Percentiles rank a stretch among this genome's conserved stretches.
phyloP scores from a whole-genome alignment of 2,329 filamentous ascomycete genomes.

The Aspergillus ochraceoroseus region DNA sequence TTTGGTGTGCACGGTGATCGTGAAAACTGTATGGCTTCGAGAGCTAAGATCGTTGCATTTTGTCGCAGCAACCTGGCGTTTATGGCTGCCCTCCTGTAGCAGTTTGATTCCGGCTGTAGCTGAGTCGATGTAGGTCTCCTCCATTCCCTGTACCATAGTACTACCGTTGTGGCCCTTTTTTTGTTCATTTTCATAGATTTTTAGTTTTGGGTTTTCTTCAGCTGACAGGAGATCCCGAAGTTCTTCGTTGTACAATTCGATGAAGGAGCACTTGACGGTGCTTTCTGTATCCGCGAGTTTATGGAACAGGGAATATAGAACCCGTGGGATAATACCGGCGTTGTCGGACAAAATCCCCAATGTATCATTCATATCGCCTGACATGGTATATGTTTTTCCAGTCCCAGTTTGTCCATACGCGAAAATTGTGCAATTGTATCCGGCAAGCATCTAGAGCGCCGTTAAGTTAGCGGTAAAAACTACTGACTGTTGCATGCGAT shows the following conservation, averaged over 20 bases:
- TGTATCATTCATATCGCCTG: slow-evolving; percentile 88
- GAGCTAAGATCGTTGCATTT: slow-evolving; percentile 99
- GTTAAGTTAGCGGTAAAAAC: slow-evolving; percentile 13
- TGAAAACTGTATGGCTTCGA: slow-evolving; percentile 95
- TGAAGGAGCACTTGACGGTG: slow-evolving; percentile 95
- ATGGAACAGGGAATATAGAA: slow-evolving; percentile 78
- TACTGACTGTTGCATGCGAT: not conserved
- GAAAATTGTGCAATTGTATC: slow-evolving; percentile 98
- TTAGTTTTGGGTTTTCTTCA: slow-evolving; percentile 80
- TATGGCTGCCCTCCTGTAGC: slow-evolving; percentile 82
- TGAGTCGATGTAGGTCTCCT: slow-evolving; percentile 85
- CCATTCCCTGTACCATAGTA: slow-evolving; percentile 94
- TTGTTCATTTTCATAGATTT: slow-evolving; percentile 78
- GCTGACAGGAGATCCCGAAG: slow-evolving; percentile 78
- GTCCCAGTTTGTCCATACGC: slow-evolving; percentile 98
- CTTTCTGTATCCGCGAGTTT: slow-evolving; percentile 80
- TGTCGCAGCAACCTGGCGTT: slow-evolving; percentile 97
- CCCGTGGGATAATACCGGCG: slow-evolving; percentile 91
- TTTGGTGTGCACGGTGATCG: slow-evolving; percentile 87
- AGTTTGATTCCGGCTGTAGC: slow-evolving; percentile 82
- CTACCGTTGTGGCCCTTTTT: slow-evolving; percentile 71
- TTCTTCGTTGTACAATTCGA: slow-evolving; percentile 97
- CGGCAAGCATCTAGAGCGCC: slow-evolving; percentile 74
- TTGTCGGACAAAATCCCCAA: slow-evolving; percentile 81
- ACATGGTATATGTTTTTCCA: slow-evolving; percentile 99